Percentiles rank a stretch among this genome's conserved stretches.
phyloP scores from a whole-genome alignment of 495 filamentous ascomycete species.

The Lasiosphaeria ovina region DNA sequence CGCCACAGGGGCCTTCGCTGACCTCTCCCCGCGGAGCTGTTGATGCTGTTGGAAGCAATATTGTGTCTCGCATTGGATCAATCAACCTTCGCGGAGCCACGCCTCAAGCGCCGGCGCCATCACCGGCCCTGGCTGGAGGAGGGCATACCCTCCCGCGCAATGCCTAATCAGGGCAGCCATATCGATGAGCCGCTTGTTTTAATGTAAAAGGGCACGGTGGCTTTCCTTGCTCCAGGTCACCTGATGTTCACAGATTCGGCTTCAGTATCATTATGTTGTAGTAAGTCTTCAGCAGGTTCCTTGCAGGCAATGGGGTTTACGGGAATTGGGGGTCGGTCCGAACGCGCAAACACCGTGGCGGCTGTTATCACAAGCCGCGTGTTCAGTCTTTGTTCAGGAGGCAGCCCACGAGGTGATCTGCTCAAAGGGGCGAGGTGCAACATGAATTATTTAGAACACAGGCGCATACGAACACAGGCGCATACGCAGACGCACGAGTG shows the following conservation, averaged over 20 bases:
- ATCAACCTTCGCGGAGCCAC: slow-evolving; percentile 55
- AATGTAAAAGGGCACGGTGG: too few relatives aligned
- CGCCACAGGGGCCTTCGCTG: slow-evolving; percentile 73
- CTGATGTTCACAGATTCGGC: background rate
- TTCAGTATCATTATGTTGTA: background rate
- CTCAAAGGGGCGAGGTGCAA: background rate
- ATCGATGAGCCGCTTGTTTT: too few relatives aligned
- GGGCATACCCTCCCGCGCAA: slow-evolving; percentile 5
- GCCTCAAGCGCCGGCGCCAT: background rate
- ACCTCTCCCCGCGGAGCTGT: slow-evolving; percentile 86
- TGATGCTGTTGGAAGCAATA: slow-evolving; percentile 89
- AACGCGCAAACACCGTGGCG: background rate
- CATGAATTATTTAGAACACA: background rate
- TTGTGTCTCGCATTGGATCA: slow-evolving; percentile 82
- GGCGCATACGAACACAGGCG: background rate
- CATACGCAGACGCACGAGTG: background rate
- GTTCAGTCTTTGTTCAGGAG: background rate
- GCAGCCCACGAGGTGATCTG: background rate
- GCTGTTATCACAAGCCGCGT: background rate
- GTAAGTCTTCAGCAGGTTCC: background rate
- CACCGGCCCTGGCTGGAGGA: slow-evolving; percentile 1
- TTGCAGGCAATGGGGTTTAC: background rate
- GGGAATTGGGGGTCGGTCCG: background rate
- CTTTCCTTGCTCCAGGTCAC: background rate
- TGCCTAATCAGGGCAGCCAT: background rate